Evolutionary conservation across 108 stramenopile genomes (phyloP), one percentile per base, ranked within the genome.

Genomic region (Discostella pseudostelligera): DNA sequence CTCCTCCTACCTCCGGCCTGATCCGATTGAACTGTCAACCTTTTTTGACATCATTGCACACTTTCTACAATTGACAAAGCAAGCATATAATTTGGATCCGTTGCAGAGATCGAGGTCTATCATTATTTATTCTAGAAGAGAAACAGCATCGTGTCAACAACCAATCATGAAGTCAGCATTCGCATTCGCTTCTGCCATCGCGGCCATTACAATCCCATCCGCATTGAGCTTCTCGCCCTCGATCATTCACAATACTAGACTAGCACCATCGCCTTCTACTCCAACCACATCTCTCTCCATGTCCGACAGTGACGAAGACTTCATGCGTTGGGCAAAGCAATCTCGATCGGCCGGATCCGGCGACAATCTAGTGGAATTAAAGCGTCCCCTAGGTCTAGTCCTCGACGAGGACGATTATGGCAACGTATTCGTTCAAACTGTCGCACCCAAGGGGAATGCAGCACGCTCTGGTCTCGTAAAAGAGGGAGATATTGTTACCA

Each of bases 291-390:
- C 67, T 19, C 69, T 79, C 39, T 63, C 50, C 59, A 77, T 71
- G 75, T 25, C 70, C 12, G 45, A 62, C n/a, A 47, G 69, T 0
- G 81, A 90, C 45, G 81, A 88, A 47, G 86, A 85, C 46, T 72
- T 92, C 39, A 62, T 83, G 62, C 80, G 87, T 39, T 86, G 65
- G 72, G 84, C 87, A 20, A 83, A 80, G 21, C 56, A 65, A 53
- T 78, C 83, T 14, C 83, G 91, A 53, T 77, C 68, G 12, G 91
- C 91, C 19, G 53, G 62, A 40, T 22, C 59, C 12, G 85, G 82
- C 16, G 97, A 98, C 69, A 84, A 75, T 47, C 84, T 95, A 8
- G 97, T 98, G 14, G 95, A 97, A 72, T 62, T 98, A 21, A 79
- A 83, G 60, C 82, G 89, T 54, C 97, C 97, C 0, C 77, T 98